Evolutionary conservation across 805 yeast species (phyloP), one percentile per base, ranked within the genome.

Genomic region (Starmerella apicola): DNA sequence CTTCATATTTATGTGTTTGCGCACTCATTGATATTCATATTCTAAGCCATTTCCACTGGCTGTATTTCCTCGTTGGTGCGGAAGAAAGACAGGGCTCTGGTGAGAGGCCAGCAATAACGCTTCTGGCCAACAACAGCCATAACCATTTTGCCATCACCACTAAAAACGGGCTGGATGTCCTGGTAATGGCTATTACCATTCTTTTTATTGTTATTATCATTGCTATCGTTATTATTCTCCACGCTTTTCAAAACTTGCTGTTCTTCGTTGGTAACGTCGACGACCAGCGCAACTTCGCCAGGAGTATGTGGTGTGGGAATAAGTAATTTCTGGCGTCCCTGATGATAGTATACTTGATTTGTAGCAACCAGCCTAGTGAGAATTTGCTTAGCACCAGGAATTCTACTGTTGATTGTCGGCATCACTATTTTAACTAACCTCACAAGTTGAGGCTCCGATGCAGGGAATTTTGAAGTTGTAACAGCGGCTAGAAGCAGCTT

Each of bases 91-190:
- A 15, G 10, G 3, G 27, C 17, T 12, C 32, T 6, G 13, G 17
- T 17, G 17, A 46, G 20, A 15, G 17, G 17, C 50, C 50, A 46
- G 9, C 36, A 24, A 20, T 29, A 34, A 31, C 17, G 27, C 3
- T 27, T 21, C 1, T 18, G 16, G 10, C 34, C 34, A 3, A 28
- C 10, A 15, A 28, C 41, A 8, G 41, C 43, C 18, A 37, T 12
- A 3, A 43, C 45, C 13, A 27, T n/a, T 12, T 36, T 29, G 2
- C 48, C 50, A 30, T 43, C 48, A 3, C 30, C 40, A n/a, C 39
- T 37, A 41, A 46, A 46, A 12, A 31, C 24, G 8, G 38, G 40
- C 27, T 21, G 36, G 24, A 25, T 4, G 3, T n/a, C 25, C 6
- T 8, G 10, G n/a, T n/a, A n/a, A n/a, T n/a, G n/a, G n/a, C n/a